Evolutionary conservation across 1,284 basidiomycete genomes (phyloP), one percentile per base, ranked within the genome.

Genomic region (Agroathelia rolfsii): DNA sequence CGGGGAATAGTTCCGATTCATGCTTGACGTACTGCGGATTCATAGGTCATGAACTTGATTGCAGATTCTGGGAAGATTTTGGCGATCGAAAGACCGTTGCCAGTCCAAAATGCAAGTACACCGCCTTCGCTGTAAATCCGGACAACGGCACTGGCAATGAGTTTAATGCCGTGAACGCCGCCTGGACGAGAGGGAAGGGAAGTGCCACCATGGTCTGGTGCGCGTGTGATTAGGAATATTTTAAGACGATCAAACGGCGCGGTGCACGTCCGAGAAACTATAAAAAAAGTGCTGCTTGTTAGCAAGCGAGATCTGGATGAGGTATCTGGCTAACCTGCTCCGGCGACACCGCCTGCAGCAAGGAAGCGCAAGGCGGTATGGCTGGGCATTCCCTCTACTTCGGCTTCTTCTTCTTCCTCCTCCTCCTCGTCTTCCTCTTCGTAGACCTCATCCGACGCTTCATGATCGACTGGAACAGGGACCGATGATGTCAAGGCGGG

Each of bases 1-100:
- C n/a, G n/a, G 14, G 25, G 23, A 40, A 38, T 37, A 35, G 36
- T 41, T 36, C 25, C n/a, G n/a, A 28, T n/a, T 18, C 21, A 31
- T 18, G 43, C 36, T 33, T 32, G 24, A 73, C 76, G 57, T 47
- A 88, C 85, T 34, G 86, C 78, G 41, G 87, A 86, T 59, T 98
- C 95, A 57, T 97, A 98, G 5, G 85, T 61, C 46, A 95, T 78
- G 61, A 99, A 99, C 59, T 97, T 99, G 72, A 98, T 97, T 12
- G 95, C 95, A 26, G 85, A 92, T 63, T 97, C 93, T 19, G 83
- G 94, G 46, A 97, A 86, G 45, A 98, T 96, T 64, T 98, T 98
- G 35, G 79, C 70, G 24, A 90, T 80, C 12, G 76, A 81, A 21
- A 84, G 60, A 20, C 80, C 84, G 48, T 87, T 86, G 10, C 83